Base-by-base conservation (phyloP, 2,329 filamentous ascomycete genomes). In the Acarospora socialis region DNA sequence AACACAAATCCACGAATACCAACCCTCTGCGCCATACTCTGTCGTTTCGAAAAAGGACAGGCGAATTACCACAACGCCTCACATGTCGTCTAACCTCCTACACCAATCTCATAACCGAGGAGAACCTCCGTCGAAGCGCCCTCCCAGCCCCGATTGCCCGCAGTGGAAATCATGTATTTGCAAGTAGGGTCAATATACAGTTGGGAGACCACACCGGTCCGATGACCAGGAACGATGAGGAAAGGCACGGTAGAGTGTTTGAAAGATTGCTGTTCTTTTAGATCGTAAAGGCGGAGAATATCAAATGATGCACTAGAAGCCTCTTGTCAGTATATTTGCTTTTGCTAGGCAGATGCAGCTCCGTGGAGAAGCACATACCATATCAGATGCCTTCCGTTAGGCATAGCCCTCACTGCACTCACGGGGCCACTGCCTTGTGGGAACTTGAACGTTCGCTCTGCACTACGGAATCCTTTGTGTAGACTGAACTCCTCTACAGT, bases 401-500 rank as follows among this genome's bases (percentile, higher is more conserved):
- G 74, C 90, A 98, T 95, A 12, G 83, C 72, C 36, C 79, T 69
- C 10, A 98, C 70, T 6, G 84, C 82, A 47, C 80, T 93, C 17
- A 98, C 84, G 0, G 86, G 73, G 6, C 87, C 87, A 52, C 82
- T 92, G 9, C 87, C 90, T 16, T 74, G 70, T 2, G 90, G 90
- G 42, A 98, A 92, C 46, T 78, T 84, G 53, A 98, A 80, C 0
- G 74, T 72, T 20, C 90, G 70, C 45, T 81, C 73, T 0, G 86
- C 77, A 41, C 73, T 68, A 57, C 79, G 78, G 1, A 82, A 66
- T 1, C 76, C 68, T 46, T 84, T 83, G 51, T 90, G 82, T 12
- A 98, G 65, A 47, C 74, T 83, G 56, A 81, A 98, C 55, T 98
- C 90, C 45, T 98, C 90, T 0, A 98, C 90, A 0, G 83, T 92